Evolutionary conservation across 1,284 basidiomycete genomes (phyloP), one percentile per base, ranked within the genome.

Genomic region (Boletus semigastroideus): DNA sequence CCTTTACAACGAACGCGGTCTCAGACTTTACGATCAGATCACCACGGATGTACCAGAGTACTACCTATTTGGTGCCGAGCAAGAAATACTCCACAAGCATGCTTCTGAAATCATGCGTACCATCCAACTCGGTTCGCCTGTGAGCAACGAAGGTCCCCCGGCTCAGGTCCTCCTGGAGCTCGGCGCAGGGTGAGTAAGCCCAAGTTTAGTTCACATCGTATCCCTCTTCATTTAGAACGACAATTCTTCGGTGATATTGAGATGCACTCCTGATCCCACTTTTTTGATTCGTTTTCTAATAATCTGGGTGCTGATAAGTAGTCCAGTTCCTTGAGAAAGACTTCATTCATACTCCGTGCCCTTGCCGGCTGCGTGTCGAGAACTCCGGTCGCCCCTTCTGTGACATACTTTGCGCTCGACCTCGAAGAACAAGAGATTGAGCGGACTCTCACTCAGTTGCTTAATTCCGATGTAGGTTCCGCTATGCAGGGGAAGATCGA

Each of bases 331-430:
- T 75, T 97, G 37, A 82, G 91, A 65, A 96, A 98, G 78, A 98
- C 95, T 1, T 92, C 91, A 5, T 86, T 91, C 67, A 79, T 99
- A 49, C 78, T 99, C 30, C 77, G 77, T 17, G 90, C 90, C 1
- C 77, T 98, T 36, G 82, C 91, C 40, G 71, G 73, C 57, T 66
- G 78, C 16, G 76, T 80, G 9, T 66, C 73, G 19, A 61, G 65
- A 16, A 55, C 60, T 4, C 64, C 63, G 8, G 47, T 67, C 1
- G 55, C 68, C 16, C 74, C 83, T 1, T 81, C 83, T 11, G 83
- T 91, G 63, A 90, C 86, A 1, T 98, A 97, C 72, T 94, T 92
- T 74, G 94, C 95, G 13, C 86, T 99, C 48, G 96, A 98, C 66
- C 84, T 98, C 27, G 93, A 96, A 69, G 79, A 87, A 59, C 80